Evolutionary conservation across 1,139 yeast genomes (phyloP).

Genomic region (Magnusiomyces suaveolens): DNA sequence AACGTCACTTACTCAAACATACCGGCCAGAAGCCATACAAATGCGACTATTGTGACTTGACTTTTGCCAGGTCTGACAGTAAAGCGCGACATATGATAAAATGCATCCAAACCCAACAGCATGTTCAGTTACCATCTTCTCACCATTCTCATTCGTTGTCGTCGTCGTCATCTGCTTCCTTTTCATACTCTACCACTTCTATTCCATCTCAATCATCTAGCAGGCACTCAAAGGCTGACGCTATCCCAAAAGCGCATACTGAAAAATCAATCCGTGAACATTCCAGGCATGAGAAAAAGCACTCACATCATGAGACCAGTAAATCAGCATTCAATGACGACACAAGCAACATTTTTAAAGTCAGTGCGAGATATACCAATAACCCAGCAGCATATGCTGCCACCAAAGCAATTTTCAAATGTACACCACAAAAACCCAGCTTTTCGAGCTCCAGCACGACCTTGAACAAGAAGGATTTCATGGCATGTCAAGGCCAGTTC

Average conservation of each 20-base stretch:
- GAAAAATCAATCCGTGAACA: not conserved
- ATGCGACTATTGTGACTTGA: not conserved
- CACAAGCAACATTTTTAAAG: not conserved
- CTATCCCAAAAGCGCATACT: not conserved
- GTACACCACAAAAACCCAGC: not conserved
- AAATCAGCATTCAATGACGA: not conserved
- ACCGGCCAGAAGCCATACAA: not conserved
- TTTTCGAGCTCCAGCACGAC: not conserved
- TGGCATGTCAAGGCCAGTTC: not conserved
- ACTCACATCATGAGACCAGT: not conserved
- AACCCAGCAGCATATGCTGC: not conserved
- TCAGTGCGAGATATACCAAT: not conserved
- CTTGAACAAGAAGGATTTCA: not conserved
- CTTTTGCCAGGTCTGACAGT: not conserved
- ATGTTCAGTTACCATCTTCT: not conserved
- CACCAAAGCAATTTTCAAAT: not conserved
- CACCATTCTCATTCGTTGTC: not conserved
- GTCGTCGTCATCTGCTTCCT: not conserved
- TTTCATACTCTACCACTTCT: no score
- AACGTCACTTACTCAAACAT: not conserved
- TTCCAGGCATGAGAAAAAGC: not conserved
- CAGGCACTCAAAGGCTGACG: not conserved
- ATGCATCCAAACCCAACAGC: not conserved
- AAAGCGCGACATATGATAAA: not conserved
- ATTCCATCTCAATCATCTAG: no score